Conservation (phyloP, 2,329 filamentous ascomycete genomes). For the Neonectria faginata region DNA sequence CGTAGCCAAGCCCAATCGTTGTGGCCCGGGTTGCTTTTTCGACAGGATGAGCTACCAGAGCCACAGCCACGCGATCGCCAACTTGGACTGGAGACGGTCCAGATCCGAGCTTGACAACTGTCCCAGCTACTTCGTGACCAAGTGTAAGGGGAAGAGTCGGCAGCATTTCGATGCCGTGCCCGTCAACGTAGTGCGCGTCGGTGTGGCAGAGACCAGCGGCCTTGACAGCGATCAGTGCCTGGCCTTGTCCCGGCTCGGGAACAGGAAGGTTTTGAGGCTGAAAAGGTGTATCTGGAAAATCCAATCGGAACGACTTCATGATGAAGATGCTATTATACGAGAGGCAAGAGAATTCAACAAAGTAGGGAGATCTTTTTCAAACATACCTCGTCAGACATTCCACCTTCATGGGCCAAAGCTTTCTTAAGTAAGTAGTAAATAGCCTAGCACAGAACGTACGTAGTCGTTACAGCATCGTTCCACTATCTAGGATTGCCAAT, state of each 20-base stretch:
- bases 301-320: constrained; percentile 29
- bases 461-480: background rate
- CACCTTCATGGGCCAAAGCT: background rate
- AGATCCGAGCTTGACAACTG: constrained; percentile 24
- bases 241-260: constrained; percentile 21
- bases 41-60: constrained; percentile 24
- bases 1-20: constrained; percentile 16
- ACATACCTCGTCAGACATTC: background rate
- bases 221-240: constrained; percentile 24
- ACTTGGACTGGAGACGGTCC: constrained; percentile 18
- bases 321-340: background rate
- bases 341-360: background rate
- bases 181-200: constrained; percentile 24
- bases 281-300: constrained; percentile 1
- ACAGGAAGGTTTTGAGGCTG: constrained; percentile 17
- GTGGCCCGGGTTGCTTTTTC: constrained; percentile 14
- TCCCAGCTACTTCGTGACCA: constrained; percentile 26
- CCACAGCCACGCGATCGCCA: constrained; percentile 25
- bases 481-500: background rate
- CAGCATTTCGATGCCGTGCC: constrained; percentile 18
- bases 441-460: background rate
- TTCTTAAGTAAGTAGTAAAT: background rate
- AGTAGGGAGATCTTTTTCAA: background rate
- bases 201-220: constrained; percentile 30
- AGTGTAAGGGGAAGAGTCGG: constrained; percentile 21